Conservation (phyloP, 2,329 filamentous ascomycete genomes). For the Botryotinia globosa region DNA sequence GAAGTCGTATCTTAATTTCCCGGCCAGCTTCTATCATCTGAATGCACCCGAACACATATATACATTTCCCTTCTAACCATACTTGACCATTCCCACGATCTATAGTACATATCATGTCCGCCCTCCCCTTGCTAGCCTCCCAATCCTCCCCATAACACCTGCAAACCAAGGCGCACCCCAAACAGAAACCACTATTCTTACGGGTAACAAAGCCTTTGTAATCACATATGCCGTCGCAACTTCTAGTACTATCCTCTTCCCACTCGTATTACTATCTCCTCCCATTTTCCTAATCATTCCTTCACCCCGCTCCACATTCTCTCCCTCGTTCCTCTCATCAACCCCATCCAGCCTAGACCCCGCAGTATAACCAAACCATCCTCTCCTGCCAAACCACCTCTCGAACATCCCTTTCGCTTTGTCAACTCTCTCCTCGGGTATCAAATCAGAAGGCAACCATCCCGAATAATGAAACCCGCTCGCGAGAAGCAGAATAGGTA, state of each 20-base stretch:
- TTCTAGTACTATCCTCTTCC: conserved; percentile 50
- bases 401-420: conserved; percentile 67
- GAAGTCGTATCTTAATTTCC: background rate
- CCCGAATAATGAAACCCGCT: conserved; percentile 76
- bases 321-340: background rate
- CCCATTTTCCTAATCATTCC: conserved; percentile 33
- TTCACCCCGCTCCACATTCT: conserved; percentile 31
- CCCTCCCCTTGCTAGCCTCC: conserved; percentile 35
- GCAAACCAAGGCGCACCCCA: conserved; percentile 96
- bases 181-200: conserved; percentile 73
- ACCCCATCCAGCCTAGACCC: background rate
- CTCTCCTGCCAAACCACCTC: conserved; percentile 71
- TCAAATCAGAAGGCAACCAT: conserved; percentile 57
- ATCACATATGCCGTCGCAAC: conserved; percentile 88
- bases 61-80: conserved; percentile 10
- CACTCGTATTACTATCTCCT: conserved; percentile 34
- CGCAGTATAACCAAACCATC: conserved; percentile 67
- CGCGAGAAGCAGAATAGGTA: conserved; percentile 74
- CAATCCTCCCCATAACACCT: conserved; percentile 53
- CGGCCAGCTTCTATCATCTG: background rate
- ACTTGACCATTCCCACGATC: background rate
- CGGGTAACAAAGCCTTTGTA: conserved; percentile 79
- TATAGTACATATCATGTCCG: background rate
- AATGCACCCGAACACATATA: background rate
- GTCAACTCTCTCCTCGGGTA: conserved; percentile 18